Evolutionary conservation across 2,329 filamentous ascomycete genomes (phyloP).

Genomic region (Scytalidium sp.): DNA sequence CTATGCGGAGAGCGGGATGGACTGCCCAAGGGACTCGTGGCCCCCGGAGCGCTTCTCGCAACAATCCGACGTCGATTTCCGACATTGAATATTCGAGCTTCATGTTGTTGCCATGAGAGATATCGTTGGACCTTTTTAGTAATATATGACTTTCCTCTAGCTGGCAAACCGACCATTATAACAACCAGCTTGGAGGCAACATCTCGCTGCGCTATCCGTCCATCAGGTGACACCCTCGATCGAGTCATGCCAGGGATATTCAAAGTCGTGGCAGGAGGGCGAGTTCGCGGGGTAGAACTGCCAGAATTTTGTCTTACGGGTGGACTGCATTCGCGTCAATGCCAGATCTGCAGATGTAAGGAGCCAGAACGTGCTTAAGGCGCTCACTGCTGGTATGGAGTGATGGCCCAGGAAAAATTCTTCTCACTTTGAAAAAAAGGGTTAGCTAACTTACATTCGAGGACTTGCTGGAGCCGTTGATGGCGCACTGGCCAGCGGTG

Average conservation of each 20-base stretch:
- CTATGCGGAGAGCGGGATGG: background rate
- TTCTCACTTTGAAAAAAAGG: too few relatives aligned
- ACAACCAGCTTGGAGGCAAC: constrained; percentile 96
- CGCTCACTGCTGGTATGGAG: background rate
- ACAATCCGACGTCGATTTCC: constrained; percentile 84
- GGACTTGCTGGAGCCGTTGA: constrained; percentile 28
- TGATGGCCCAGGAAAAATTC: background rate
- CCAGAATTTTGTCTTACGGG: constrained; percentile 72
- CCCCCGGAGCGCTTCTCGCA: constrained; percentile 44
- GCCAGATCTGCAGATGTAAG: background rate
- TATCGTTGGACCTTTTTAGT: constrained; percentile 97
- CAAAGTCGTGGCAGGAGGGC: constrained; percentile 85
- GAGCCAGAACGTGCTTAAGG: background rate
- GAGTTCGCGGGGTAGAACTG: constrained; percentile 71
- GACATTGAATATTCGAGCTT: constrained; percentile 95
- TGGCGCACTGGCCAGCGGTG: constrained; percentile 18
- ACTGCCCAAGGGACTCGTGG: constrained; percentile 8
- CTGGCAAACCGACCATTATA: constrained; percentile 95
- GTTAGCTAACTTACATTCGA: constrained; percentile 25
- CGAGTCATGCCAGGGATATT: constrained; percentile 96
- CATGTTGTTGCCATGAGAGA: constrained; percentile 95
- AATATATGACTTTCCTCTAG: constrained; percentile 96
- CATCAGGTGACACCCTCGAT: constrained; percentile 93
- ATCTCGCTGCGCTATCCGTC: constrained; percentile 88
- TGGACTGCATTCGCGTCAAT: constrained; percentile 42